Percentiles rank a stretch among this genome's conserved stretches.
Evolutionary conservation across 2,329 filamentous ascomycete species (phyloP).

Genomic region (Epicoccum sorghinum): DNA sequence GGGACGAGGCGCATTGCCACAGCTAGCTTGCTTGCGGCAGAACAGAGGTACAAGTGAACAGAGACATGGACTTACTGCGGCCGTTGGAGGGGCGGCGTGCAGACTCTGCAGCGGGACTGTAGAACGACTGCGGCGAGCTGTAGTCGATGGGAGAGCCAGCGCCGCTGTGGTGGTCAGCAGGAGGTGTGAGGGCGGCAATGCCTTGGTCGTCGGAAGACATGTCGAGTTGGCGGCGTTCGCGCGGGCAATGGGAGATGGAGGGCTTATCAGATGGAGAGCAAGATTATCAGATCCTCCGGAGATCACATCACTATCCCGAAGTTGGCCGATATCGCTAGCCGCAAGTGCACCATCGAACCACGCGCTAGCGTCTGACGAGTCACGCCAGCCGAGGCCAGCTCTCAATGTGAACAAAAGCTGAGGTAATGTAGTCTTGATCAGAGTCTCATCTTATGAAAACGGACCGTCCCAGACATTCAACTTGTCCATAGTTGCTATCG

Average conservation of each 20-base stretch:
- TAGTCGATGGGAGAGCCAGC: slow-evolving; percentile 21
- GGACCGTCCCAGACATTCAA: no score
- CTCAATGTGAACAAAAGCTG: not conserved
- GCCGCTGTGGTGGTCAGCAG: slow-evolving; percentile 18
- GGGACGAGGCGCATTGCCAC: not conserved
- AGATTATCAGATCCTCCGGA: slow-evolving; percentile 34
- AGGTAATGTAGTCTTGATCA: no score
- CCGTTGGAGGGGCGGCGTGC: slow-evolving; percentile 21
- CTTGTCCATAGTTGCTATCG: no score
- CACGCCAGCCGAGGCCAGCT: not conserved
- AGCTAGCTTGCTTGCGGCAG: slow-evolving; percentile 14
- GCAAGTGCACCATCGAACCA: slow-evolving; percentile 9
- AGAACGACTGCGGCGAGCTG: slow-evolving; percentile 20
- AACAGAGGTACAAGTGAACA: slow-evolving; percentile 10
- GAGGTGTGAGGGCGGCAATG: slow-evolving; percentile 21
- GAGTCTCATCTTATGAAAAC: no score
- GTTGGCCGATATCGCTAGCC: slow-evolving; percentile 27
- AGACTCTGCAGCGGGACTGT: slow-evolving; percentile 19
- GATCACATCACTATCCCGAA: slow-evolving; percentile 19
- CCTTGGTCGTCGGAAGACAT: slow-evolving; percentile 27
- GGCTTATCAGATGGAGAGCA: slow-evolving; percentile 26
- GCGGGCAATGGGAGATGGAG: slow-evolving; percentile 14
- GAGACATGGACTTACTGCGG: slow-evolving; percentile 24
- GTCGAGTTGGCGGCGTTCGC: slow-evolving; percentile 14
- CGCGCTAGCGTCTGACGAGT: not conserved